phyloP scores from a whole-genome alignment of 176 grass and related monocot genomes.

The Eragrostis curvula region DNA sequence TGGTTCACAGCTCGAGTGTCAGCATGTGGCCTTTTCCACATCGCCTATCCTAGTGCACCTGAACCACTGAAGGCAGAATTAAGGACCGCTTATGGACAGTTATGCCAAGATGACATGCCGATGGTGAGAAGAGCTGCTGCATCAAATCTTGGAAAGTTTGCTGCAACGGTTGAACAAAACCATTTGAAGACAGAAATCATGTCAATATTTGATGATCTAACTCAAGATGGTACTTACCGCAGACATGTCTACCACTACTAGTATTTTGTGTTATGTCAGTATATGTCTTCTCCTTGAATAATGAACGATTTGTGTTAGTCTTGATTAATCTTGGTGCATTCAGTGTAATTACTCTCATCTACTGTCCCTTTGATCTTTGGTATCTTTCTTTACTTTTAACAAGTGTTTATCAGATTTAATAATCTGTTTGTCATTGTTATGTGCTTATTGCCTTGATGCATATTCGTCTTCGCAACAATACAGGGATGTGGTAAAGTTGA shows the following conservation, averaged over 20 bases:
- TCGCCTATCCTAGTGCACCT: conserved; percentile 72
- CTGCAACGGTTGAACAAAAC: conserved; percentile 62
- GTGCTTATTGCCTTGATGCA: background rate
- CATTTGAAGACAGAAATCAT: conserved; percentile 81
- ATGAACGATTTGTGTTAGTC: background rate
- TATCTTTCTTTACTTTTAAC: background rate
- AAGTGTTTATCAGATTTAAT: background rate
- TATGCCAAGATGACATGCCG: conserved; percentile 89
- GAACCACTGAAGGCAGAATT: conserved; percentile 76
- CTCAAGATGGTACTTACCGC: conserved; percentile 63
- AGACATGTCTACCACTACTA: background rate
- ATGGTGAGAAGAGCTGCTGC: conserved; percentile 84
- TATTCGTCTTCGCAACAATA: background rate
- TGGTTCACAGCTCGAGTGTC: conserved; percentile 87
- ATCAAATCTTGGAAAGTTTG: conserved; percentile 85
- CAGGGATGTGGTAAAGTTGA: background rate
- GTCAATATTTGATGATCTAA: conserved; percentile 88
- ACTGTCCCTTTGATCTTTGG: background rate
- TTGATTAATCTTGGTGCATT: background rate
- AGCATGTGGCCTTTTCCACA: conserved; percentile 80
- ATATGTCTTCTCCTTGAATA: background rate
- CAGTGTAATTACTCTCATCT: background rate
- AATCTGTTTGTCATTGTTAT: background rate
- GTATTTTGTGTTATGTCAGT: background rate
- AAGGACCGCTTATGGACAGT: conserved; percentile 67